phyloP scores from a whole-genome alignment of 192 early-diverging fungal species.

The Coemansia sp. region DNA sequence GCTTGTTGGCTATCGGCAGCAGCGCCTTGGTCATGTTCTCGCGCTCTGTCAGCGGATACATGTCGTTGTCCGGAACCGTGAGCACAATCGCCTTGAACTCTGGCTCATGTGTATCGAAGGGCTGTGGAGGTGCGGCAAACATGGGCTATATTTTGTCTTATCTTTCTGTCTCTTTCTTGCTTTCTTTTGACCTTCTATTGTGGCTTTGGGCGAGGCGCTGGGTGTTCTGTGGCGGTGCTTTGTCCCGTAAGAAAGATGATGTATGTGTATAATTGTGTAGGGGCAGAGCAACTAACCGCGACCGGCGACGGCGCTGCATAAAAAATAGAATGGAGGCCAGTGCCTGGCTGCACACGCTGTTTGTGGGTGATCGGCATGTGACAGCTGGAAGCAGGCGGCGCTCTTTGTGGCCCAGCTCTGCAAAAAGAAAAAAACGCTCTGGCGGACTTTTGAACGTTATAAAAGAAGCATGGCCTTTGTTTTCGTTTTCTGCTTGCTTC shows the following conservation, averaged over 20 bases:
- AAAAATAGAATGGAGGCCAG: neutral
- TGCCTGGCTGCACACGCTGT: neutral
- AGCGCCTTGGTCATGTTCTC: conserved; percentile 89
- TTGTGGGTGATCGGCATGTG: conserved; percentile 7
- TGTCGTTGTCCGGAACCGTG: conserved; percentile 40
- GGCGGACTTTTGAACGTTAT: neutral
- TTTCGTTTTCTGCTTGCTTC: neutral
- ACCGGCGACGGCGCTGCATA: neutral
- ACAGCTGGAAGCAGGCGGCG: neutral
- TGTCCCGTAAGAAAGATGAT: too few relatives aligned
- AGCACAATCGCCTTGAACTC: conserved; percentile 54
- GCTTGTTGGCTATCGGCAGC: conserved; percentile 91
- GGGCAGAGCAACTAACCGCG: too few relatives aligned
- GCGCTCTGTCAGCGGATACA: conserved; percentile 80
- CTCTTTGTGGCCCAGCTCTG: neutral
- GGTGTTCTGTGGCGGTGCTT: too few relatives aligned
- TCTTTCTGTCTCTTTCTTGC: neutral
- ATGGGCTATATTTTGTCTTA: conserved; percentile 4
- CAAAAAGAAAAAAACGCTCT: neutral
- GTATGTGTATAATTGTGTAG: too few relatives aligned
- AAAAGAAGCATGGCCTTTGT: neutral
- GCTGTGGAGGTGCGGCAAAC: conserved; percentile 34
- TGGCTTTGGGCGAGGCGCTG: too few relatives aligned
- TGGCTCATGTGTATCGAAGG: conserved; percentile 38
- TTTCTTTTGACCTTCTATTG: neutral